phyloP scores from a whole-genome alignment of 345 rosid genomes.

The Passiflora organensis region DNA sequence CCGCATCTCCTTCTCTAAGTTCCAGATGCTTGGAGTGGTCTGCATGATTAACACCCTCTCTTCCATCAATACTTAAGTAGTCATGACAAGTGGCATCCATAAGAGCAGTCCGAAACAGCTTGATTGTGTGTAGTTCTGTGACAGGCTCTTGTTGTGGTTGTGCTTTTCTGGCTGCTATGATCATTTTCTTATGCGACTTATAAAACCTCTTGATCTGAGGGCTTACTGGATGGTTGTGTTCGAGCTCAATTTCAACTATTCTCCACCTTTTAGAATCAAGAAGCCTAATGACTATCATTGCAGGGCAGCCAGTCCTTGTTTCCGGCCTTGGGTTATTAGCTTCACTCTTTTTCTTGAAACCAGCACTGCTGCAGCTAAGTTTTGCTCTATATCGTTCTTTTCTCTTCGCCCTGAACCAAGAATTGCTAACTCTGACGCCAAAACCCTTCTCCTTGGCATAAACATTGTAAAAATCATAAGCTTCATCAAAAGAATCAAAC shows the following conservation, averaged over 20 bases:
- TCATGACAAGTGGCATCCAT: slow-evolving; percentile 26
- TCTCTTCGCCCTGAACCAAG: slow-evolving; percentile 42
- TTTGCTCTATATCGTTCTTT: slow-evolving; percentile 48
- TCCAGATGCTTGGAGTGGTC: slow-evolving; percentile 39
- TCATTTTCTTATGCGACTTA: slow-evolving; percentile 41
- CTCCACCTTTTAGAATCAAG: slow-evolving; percentile 45
- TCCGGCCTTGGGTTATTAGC: slow-evolving; percentile 46
- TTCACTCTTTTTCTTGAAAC: slow-evolving; percentile 49
- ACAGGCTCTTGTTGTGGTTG: slow-evolving; percentile 35
- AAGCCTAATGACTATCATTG: slow-evolving; percentile 40
- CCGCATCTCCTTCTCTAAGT: slow-evolving; percentile 52
- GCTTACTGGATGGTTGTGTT: slow-evolving; percentile 40
- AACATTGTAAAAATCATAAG: slow-evolving; percentile 38
- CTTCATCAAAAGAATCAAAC: slow-evolving; percentile 47
- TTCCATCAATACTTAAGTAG: slow-evolving; percentile 22
- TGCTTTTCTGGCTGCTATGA: slow-evolving; percentile 34
- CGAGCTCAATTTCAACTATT: slow-evolving; percentile 44
- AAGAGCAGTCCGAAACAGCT: slow-evolving; percentile 35
- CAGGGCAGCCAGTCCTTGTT: slow-evolving; percentile 50
- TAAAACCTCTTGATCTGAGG: slow-evolving; percentile 37
- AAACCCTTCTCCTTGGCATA: slow-evolving; percentile 47
- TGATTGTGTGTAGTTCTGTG: slow-evolving; percentile 39
- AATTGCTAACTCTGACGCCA: slow-evolving; percentile 49
- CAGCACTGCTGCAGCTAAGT: slow-evolving; percentile 54
- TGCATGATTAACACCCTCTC: slow-evolving; percentile 20